Percentiles rank a stretch among this genome's conserved stretches.
phyloP scores from a whole-genome alignment of 768 basidiomycete genomes.

The Hygrophoropsis aurantiaca region DNA sequence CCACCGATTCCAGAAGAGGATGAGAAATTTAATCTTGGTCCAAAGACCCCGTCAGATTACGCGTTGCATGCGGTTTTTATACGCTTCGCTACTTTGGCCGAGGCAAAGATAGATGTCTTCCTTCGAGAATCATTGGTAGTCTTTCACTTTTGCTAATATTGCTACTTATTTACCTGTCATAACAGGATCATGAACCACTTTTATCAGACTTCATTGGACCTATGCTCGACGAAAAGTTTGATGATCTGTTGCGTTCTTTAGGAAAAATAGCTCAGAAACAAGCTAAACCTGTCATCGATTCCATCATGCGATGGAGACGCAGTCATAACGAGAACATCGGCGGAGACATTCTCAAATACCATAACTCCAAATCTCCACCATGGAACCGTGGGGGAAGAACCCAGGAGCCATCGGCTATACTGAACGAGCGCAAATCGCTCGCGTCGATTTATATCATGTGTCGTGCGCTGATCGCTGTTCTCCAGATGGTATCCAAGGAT shows the following conservation, averaged over 20 bases:
- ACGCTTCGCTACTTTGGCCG: conserved; percentile 77
- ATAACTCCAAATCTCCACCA: conserved; percentile 36
- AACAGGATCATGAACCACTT: conserved; percentile 67
- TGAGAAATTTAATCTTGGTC: conserved; percentile 66
- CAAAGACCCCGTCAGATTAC: conserved; percentile 84
- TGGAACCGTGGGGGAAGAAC: conserved; percentile 30
- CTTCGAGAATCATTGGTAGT: conserved; percentile 63
- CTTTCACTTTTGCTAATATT: neutral
- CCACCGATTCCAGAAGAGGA: conserved; percentile 58
- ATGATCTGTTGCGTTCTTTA: conserved; percentile 78
- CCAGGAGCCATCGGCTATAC: conserved; percentile 49
- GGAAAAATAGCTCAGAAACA: conserved; percentile 85
- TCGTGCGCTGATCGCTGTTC: conserved; percentile 75
- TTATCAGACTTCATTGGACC: conserved; percentile 70
- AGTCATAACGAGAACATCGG: conserved; percentile 66
- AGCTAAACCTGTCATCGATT: conserved; percentile 80
- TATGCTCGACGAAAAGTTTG: conserved; percentile 74
- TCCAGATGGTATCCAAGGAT: conserved; percentile 72
- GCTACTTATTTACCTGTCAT: neutral
- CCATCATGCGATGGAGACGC: conserved; percentile 84
- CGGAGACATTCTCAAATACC: conserved; percentile 49
- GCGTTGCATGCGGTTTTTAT: conserved; percentile 88
- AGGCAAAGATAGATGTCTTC: conserved; percentile 77
- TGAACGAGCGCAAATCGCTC: conserved; percentile 74
- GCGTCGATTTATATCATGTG: conserved; percentile 91